phyloP scores from a whole-genome alignment of 257 asterid species.

The Solanum piurae region DNA sequence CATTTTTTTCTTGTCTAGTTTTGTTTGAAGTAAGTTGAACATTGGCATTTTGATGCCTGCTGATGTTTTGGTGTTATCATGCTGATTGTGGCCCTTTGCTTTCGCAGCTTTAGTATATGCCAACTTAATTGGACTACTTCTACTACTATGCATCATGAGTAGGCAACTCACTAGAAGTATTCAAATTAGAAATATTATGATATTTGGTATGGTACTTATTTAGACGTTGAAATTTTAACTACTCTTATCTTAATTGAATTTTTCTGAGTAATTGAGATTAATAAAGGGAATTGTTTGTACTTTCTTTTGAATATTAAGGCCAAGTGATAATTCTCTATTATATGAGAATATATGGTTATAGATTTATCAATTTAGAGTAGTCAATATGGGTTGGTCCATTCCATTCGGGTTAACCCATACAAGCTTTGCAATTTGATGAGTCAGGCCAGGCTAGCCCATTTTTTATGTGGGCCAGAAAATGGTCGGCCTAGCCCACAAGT shows the following conservation, averaged over 20 bases:
- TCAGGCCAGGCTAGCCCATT: too few species aligned
- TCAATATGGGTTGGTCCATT: too few species aligned
- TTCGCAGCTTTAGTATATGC: background rate
- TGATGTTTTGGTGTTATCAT: background rate
- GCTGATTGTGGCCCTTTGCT: background rate
- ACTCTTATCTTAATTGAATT: background rate
- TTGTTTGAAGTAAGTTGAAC: too few species aligned
- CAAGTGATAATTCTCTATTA: background rate
- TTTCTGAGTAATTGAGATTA: background rate
- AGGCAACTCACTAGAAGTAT: background rate
- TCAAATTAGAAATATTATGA: too few species aligned
- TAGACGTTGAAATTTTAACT: background rate
- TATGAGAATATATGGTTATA: too few species aligned
- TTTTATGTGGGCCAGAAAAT: too few species aligned
- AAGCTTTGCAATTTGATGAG: too few species aligned
- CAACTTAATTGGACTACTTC: background rate
- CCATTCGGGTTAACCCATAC: too few species aligned
- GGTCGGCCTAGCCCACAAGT: too few species aligned
- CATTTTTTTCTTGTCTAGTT: background rate
- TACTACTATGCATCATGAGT: background rate
- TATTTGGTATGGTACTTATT: background rate
- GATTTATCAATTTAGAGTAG: background rate
- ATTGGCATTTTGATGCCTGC: background rate
- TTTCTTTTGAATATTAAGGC: too few species aligned
- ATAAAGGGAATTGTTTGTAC: background rate